phyloP scores from a whole-genome alignment of 2,329 filamentous ascomycete species.

The Penicillium sp. region DNA sequence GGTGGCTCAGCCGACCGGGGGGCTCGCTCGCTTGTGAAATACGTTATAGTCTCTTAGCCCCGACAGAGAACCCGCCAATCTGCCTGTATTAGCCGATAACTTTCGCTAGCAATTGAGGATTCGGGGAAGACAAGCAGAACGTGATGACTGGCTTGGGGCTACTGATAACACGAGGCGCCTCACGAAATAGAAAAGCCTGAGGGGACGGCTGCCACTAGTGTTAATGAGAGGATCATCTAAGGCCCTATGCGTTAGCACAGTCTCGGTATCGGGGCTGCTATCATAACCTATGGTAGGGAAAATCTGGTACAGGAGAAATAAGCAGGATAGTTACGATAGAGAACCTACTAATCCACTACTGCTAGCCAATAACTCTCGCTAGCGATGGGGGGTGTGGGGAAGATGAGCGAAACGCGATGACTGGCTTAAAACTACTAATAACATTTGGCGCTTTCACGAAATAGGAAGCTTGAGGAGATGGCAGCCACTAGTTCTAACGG shows the following conservation, averaged over 20 bases:
- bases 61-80: neutral
- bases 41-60: neutral
- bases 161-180: neutral
- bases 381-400: neutral
- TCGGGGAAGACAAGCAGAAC: neutral
- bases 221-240: neutral
- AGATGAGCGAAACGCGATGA: neutral
- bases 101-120: neutral
- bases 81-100: neutral
- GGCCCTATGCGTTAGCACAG: neutral
- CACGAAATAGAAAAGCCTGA: neutral
- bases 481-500: neutral
- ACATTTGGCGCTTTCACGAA: neutral
- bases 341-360: neutral
- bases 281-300: neutral
- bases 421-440: neutral
- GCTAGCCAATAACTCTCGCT: neutral
- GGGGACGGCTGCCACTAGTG: neutral
- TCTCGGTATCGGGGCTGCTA: neutral
- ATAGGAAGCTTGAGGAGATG: neutral
- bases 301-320: neutral
- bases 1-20: no score
- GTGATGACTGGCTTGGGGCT: neutral
- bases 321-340: neutral
- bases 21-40: neutral